Conservation (phyloP, 192 early-diverging fungal species). For the Piromyces sp. region DNA sequence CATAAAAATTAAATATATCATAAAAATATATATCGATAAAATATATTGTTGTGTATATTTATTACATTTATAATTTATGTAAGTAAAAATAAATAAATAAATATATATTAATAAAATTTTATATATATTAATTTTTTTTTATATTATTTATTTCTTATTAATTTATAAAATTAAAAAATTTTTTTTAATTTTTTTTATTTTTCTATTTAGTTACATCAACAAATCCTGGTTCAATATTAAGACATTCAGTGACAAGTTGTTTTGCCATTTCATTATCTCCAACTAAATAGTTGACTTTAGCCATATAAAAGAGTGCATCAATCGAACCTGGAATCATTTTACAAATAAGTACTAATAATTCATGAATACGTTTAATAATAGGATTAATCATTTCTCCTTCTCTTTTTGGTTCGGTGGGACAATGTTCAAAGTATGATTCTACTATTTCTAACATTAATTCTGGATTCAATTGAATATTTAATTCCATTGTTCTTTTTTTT, state of each 20-base stretch:
- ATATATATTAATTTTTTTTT: too few relatives aligned
- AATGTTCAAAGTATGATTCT: constrained; percentile 16
- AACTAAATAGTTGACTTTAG: constrained; percentile 17
- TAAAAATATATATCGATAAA: neutral
- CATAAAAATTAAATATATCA: too few relatives aligned
- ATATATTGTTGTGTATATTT: too few relatives aligned
- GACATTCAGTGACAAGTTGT: constrained; percentile 7
- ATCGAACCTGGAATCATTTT: constrained; percentile 21
- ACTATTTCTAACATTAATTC: constrained; percentile 23
- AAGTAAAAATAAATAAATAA: too few relatives aligned
- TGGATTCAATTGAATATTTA: constrained; percentile 20
- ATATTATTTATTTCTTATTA: neutral
- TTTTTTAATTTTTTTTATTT: too few relatives aligned
- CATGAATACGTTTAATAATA: constrained; percentile 8
- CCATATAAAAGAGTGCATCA: constrained; percentile 18
- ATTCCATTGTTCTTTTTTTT: constrained; percentile 15
- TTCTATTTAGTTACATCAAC: constrained; percentile 10
- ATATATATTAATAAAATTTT: too few relatives aligned
- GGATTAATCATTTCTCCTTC: constrained; percentile 17
- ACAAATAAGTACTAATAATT: constrained; percentile 14
- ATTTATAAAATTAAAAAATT: too few relatives aligned
- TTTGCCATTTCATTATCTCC: constrained; percentile 16
- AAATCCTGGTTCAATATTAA: constrained; percentile 18
- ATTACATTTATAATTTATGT: too few relatives aligned
- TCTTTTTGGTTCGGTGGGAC: constrained; percentile 9